Evolutionary conservation across 2,329 filamentous ascomycete species (phyloP), one percentile per base, ranked within the genome.

Genomic region (Penicillium janthinellum): DNA sequence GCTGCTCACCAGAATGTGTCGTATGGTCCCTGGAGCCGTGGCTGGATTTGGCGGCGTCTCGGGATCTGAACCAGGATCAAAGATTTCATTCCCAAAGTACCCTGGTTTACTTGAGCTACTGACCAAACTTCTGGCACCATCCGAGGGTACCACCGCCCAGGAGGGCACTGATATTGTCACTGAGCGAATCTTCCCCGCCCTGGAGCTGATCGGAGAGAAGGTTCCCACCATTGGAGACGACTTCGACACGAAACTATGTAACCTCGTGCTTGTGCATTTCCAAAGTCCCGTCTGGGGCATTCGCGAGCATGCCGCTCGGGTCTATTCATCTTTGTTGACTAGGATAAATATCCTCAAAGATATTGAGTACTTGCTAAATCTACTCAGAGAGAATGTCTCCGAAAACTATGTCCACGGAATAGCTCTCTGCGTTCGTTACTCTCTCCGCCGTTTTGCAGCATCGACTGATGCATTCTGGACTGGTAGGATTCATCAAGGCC

Each of bases 1-100:
- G 62, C 81, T 97, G 5, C 90, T 96, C 75, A 91, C 81, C 79
- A 92, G 76, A 73, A 84, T 75, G 80, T 83, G 67, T 64, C 75
- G 63, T 62, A 73, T 61, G 64, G 71, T 62, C 57, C 73, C 56
- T 64, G 78, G 66, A 67, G 74, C 52, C 75, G 71, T 79, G 77
- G 50, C 87, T 83, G 69, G 88, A 5, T 77, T 78, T 38, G 74
- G 75, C 17, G 75, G 75, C 17, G 54, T 50, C 22, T 75, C 75
- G 83, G 73, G 83, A 78, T 52, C 75, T 3, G 77, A 80, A 41
- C 71, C 75, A 15, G 77, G 75, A 6, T 68, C 74, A 37, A 73
- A 74, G 57, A 72, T 78, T 14, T 71, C 73, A 28, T 79, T 79
- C 58, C 69, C 72, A 10, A 78, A 77, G 57, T 79, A 78, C 49